Evolutionary conservation across 2,329 filamentous ascomycete species (phyloP).

Genomic region (Exophiala viscosa): DNA sequence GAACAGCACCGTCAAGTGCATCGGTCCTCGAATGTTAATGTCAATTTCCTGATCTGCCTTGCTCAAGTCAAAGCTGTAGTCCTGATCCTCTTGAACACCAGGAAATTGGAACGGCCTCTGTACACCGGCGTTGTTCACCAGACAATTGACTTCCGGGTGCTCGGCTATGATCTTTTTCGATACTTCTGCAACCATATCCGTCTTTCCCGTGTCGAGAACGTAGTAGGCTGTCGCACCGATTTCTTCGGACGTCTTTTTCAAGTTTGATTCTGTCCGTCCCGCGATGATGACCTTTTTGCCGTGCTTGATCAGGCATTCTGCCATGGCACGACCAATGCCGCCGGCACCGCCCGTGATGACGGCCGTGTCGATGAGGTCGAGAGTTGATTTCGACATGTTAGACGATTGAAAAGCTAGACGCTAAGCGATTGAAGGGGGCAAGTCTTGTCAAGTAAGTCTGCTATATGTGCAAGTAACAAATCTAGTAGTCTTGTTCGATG

Average conservation of each 20-base stretch:
- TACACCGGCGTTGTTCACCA: conserved; percentile 59
- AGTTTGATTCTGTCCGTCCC: conserved; percentile 49
- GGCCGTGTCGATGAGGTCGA: conserved; percentile 13
- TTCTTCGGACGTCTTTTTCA: conserved; percentile 42
- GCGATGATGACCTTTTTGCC: conserved; percentile 29
- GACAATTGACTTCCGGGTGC: conserved; percentile 55
- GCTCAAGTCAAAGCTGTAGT: conserved; percentile 35
- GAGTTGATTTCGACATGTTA: conserved; percentile 2
- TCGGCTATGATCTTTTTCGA: conserved; percentile 44
- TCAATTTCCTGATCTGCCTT: conserved; percentile 57
- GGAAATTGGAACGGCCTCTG: conserved; percentile 52
- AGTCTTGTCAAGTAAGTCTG: neutral
- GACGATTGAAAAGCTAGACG: neutral
- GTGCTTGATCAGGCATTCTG: conserved; percentile 24
- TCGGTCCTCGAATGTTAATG: conserved; percentile 57
- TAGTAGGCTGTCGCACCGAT: conserved; percentile 52
- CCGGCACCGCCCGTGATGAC: conserved; percentile 29
- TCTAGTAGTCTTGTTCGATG: too few relatives aligned
- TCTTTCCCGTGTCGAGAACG: conserved; percentile 50
- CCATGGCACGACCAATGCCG: conserved; percentile 29
- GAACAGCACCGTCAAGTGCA: conserved; percentile 52
- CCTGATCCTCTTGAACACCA: conserved; percentile 23
- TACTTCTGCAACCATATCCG: conserved; percentile 40
- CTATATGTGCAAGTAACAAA: too few relatives aligned
- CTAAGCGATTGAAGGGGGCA: neutral